phyloP scores from a whole-genome alignment of 768 basidiomycete genomes.

The Russula dissimulans region DNA sequence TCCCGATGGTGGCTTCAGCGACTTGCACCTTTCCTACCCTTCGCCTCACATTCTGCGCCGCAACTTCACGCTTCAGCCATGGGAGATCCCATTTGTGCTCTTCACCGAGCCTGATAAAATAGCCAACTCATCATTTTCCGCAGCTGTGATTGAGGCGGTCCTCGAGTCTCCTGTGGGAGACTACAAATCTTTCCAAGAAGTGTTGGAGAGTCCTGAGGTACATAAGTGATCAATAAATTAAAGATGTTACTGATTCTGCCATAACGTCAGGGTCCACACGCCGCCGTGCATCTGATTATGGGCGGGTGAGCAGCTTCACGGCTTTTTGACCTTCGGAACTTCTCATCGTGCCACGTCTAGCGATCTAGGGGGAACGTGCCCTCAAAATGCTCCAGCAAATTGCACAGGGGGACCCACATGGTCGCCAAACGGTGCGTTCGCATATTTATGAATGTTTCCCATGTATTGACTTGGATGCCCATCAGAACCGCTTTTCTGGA shows the following conservation, averaged over 20 bases:
- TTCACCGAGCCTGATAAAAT: constrained; percentile 19
- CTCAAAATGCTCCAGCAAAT: constrained; percentile 20
- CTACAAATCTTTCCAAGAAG: constrained; percentile 26
- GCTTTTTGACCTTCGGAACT: background rate
- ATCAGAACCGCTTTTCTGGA: constrained; percentile 30
- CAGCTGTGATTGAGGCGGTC: constrained; percentile 20
- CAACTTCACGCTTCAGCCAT: constrained; percentile 30
- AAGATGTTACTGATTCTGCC: background rate
- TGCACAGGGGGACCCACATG: constrained; percentile 25
- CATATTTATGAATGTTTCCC: background rate
- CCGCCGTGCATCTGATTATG: constrained; percentile 26
- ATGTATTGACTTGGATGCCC: background rate
- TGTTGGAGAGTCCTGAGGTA: constrained; percentile 26
- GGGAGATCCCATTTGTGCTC: constrained; percentile 5
- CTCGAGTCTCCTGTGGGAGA: constrained; percentile 26
- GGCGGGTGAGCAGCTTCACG: constrained; percentile 23
- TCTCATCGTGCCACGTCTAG: constrained; percentile 13
- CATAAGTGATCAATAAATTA: no score
- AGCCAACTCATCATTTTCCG: constrained; percentile 26
- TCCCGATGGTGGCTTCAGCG: constrained; percentile 25
- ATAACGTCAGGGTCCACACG: constrained; percentile 27
- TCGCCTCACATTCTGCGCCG: constrained; percentile 27
- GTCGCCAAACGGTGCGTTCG: constrained; percentile 26
- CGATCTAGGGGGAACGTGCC: constrained; percentile 26
- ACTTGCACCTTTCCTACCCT: constrained; percentile 26